These are phyloP conservation scores for Phlebiopsis gigantea DNA, from an alignment of 768 basidiomycete genomes.

Conservation along the genomic window DNA sequence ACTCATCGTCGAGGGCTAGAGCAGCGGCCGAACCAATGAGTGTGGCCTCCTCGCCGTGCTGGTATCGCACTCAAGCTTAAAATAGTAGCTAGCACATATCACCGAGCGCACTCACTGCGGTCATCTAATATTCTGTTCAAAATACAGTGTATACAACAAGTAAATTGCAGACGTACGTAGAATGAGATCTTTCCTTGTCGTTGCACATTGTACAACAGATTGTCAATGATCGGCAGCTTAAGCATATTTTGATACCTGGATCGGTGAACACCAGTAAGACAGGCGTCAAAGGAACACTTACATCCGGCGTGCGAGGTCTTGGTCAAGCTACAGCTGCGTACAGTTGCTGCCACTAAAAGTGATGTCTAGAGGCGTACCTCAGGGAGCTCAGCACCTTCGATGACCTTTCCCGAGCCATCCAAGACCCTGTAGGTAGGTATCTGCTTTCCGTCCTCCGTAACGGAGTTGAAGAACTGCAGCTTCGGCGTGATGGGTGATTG, in stretches of 20 bases:
- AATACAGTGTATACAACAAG: not conserved
- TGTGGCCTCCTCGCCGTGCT: constrained; percentile 91
- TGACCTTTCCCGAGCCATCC: constrained; percentile 69
- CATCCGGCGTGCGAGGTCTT: constrained; percentile 61
- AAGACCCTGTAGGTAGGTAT: constrained; percentile 87
- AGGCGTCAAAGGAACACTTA: constrained; percentile 23
- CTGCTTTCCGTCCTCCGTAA: constrained; percentile 50
- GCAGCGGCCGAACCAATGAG: constrained; percentile 88
- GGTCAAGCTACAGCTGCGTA: constrained; percentile 36
- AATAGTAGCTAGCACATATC: not conserved
- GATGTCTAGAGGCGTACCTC: constrained; percentile 50
- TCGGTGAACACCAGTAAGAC: not conserved
- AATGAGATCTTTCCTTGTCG: constrained; percentile 92
- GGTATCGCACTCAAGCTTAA: constrained; percentile 9
- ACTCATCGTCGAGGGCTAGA: constrained; percentile 81
- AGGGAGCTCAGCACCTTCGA: constrained; percentile 71
- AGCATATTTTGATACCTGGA: constrained; percentile 73
- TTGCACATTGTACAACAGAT: constrained; percentile 85
- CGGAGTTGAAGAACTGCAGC: constrained; percentile 77
- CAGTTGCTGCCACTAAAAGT: not conserved
- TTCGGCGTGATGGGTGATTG: constrained; percentile 62
- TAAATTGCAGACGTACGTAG: constrained; percentile 50
- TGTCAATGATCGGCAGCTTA: constrained; percentile 79
- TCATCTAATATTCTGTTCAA: constrained; percentile 50
- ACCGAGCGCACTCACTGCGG: constrained; percentile 49